These are phyloP conservation scores for Crassisporium funariophilum DNA, from an alignment of 768 basidiomycete genomes.

Conservation along the genomic window DNA sequence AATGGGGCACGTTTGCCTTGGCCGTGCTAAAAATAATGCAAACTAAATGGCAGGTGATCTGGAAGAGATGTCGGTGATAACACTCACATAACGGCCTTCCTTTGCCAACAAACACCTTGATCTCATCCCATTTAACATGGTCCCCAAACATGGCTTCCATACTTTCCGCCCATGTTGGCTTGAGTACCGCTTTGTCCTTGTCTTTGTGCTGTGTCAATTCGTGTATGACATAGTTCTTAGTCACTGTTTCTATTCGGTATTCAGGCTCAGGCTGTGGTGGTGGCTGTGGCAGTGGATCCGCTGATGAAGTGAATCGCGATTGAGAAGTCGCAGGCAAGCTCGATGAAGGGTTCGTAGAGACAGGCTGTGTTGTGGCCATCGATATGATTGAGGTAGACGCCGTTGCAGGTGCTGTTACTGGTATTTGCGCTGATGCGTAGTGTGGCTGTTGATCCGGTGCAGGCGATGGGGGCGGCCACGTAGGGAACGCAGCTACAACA, in stretches of 20 bases:
- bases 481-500: constrained; percentile 20
- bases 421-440: constrained; percentile 1
- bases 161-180: constrained; percentile 69
- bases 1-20: constrained; percentile 67
- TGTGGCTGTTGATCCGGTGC: constrained; percentile 10
- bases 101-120: constrained; percentile 66
- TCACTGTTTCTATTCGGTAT: constrained; percentile 48
- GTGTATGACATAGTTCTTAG: constrained; percentile 74
- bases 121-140: constrained; percentile 78
- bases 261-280: constrained; percentile 27
- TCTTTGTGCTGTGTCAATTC: constrained; percentile 53
- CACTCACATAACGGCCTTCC: constrained; percentile 63
- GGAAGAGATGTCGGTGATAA: too few species aligned
- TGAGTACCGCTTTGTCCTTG: constrained; percentile 43
- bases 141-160: constrained; percentile 86
- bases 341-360: too few species aligned
- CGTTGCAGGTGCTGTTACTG: constrained; percentile 1
- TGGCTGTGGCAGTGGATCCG: constrained; percentile 6
- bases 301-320: constrained; percentile 1
- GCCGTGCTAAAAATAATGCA: constrained; percentile 52
- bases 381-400: too few species aligned
- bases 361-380: too few species aligned
- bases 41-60: neutral
- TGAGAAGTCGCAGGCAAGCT: too few species aligned
- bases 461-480: constrained; percentile 24